phyloP scores from a whole-genome alignment of 257 asterid species.

The Salvia rosmarinus region DNA sequence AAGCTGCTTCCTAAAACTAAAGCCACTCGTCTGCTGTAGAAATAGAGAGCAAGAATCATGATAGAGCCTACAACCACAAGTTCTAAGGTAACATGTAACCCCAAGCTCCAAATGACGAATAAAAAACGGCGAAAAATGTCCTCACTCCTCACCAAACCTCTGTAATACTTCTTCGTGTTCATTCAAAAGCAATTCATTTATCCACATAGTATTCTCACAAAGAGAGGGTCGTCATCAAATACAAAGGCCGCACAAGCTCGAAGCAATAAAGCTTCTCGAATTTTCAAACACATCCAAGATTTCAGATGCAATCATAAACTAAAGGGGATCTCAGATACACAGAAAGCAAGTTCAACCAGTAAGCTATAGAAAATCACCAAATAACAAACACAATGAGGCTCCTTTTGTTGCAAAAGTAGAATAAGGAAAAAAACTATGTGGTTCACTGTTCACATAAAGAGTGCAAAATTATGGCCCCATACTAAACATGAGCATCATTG shows the following conservation, averaged over 20 bases:
- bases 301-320: not conserved
- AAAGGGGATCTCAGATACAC: too few relatives aligned
- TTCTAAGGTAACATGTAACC: not conserved
- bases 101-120: not conserved
- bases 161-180: too few relatives aligned
- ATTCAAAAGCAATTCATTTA: not conserved
- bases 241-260: too few relatives aligned
- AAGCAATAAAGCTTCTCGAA: not conserved
- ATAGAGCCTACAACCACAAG: conserved; percentile 11
- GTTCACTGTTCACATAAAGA: conserved; percentile 9
- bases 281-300: not conserved
- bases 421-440: not conserved
- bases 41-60: conserved; percentile 32
- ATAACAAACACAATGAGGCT: not conserved
- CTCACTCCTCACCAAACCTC: too few relatives aligned
- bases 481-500: not conserved
- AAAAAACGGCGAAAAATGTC: not conserved
- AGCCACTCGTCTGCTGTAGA: conserved; percentile 46
- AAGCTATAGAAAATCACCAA: not conserved
- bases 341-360: not conserved
- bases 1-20: conserved; percentile 41
- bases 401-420: not conserved
- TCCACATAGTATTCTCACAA: not conserved
- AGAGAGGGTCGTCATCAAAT: not conserved
- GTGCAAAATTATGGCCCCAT: not conserved